A percentile compares a stretch with the other conserved stretches of the same genome.
Conservation (phyloP, 768 basidiomycete species). For the Boletus tomentosulus region DNA sequence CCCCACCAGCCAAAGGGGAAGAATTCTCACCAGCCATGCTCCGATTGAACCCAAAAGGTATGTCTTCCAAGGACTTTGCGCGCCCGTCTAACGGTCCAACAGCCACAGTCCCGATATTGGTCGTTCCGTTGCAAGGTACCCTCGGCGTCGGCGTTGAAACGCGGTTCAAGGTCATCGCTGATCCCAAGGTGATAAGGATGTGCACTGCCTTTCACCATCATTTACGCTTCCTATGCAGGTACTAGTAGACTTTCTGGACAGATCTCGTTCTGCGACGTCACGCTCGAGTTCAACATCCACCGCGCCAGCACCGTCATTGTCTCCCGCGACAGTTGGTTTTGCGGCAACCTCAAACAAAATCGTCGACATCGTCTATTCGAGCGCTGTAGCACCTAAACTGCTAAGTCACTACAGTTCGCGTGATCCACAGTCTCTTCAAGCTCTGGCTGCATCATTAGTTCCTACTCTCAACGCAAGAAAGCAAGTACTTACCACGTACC, state of each 20-base stretch:
- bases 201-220: not conserved
- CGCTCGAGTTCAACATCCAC: conserved; percentile 65
- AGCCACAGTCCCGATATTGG: conserved; percentile 79
- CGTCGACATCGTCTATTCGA: conserved; percentile 57
- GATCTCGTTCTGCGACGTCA: conserved; percentile 67
- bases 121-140: conserved; percentile 79
- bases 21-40: conserved; percentile 74
- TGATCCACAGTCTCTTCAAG: conserved; percentile 46
- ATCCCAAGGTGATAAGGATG: conserved; percentile 48
- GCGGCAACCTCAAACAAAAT: conserved; percentile 26
- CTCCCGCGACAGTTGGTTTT: conserved; percentile 80
- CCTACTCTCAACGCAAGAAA: conserved; percentile 45
- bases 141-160: conserved; percentile 66
- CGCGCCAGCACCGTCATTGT: conserved; percentile 70
- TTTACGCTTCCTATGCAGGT: conserved; percentile 38
- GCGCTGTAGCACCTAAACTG: conserved; percentile 57
- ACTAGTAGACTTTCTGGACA: conserved; percentile 79
- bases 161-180: conserved; percentile 75
- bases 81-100: conserved; percentile 1
- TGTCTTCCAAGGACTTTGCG: conserved; percentile 4
- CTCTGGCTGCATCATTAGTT: conserved; percentile 40
- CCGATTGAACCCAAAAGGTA: conserved; percentile 72
- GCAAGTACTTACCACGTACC: conserved; percentile 44
- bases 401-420: conserved; percentile 59
- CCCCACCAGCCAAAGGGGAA: conserved; percentile 61